Conservation (phyloP, 2,329 filamentous ascomycete species). For the Phialophora expanda region DNA sequence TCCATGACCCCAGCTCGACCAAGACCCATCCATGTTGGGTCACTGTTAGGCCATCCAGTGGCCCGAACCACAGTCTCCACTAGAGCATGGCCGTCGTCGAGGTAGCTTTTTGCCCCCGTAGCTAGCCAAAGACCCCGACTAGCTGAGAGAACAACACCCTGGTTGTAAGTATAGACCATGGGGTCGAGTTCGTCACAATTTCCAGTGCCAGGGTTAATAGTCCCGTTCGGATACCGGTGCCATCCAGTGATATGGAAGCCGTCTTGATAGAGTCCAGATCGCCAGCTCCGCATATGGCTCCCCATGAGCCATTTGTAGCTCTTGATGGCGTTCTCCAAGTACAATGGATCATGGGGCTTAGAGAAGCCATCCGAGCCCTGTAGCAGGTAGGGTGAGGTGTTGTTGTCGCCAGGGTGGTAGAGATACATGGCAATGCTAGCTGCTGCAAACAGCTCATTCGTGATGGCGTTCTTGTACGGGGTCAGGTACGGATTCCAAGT, state of each 20-base stretch:
- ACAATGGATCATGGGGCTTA: slow-evolving; percentile 63
- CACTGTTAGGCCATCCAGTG: slow-evolving; percentile 69
- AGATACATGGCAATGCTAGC: slow-evolving; percentile 89
- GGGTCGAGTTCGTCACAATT: slow-evolving; percentile 81
- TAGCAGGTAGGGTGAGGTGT: slow-evolving; percentile 68
- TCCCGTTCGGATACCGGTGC: slow-evolving; percentile 50
- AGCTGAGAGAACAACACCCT: slow-evolving; percentile 85
- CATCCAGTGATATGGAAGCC: slow-evolving; percentile 83
- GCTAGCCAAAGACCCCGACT: slow-evolving; percentile 79
- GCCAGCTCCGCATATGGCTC: slow-evolving; percentile 79
- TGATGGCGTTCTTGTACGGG: slow-evolving; percentile 96
- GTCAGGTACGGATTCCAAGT: slow-evolving; percentile 79
- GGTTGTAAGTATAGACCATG: slow-evolving; percentile 95
- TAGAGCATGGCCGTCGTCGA: slow-evolving; percentile 79
- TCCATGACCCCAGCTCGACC: slow-evolving; percentile 81
- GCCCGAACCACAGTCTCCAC: slow-evolving; percentile 75
- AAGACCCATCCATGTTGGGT: slow-evolving; percentile 70
- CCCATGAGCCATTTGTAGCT: slow-evolving; percentile 80
- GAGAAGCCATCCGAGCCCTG: slow-evolving; percentile 38
- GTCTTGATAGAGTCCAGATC: slow-evolving; percentile 74
- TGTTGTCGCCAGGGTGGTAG: slow-evolving; percentile 80
- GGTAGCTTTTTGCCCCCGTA: slow-evolving; percentile 72
- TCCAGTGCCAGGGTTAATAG: slow-evolving; percentile 66
- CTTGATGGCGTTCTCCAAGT: slow-evolving; percentile 74
- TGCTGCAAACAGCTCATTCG: slow-evolving; percentile 86